A percentile compares a stretch with the other conserved stretches of the same genome.
Evolutionary conservation across 768 basidiomycete genomes (phyloP).

Genomic region (Daedaleopsis sinensis): DNA sequence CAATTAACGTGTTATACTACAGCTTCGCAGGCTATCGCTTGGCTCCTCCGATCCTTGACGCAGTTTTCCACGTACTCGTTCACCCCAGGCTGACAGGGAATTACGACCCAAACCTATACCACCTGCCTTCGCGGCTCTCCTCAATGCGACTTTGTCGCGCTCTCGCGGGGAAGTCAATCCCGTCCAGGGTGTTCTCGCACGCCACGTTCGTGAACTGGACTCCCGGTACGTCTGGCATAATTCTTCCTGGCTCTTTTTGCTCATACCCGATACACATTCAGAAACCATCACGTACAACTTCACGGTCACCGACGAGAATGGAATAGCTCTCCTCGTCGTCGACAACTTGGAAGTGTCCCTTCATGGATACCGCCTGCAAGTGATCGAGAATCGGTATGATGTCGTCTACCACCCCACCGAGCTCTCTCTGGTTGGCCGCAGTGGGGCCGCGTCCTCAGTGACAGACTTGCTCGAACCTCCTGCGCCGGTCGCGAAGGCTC

Average conservation of each 20-base stretch:
- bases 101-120: constrained; percentile 33
- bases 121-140: constrained; percentile 33
- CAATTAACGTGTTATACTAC: background rate
- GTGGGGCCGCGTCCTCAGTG: background rate
- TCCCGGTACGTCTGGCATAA: constrained; percentile 25
- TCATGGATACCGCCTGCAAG: constrained; percentile 17
- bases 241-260: background rate
- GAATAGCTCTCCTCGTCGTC: constrained; percentile 27
- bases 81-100: constrained; percentile 36
- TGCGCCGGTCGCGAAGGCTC: background rate
- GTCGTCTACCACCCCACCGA: constrained; percentile 19
- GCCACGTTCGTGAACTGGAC: constrained; percentile 30
- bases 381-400: constrained; percentile 24
- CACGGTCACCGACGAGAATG: constrained; percentile 29
- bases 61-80: constrained; percentile 37
- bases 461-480: background rate
- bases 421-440: background rate
- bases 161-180: constrained; percentile 22
- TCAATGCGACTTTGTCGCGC: constrained; percentile 17
- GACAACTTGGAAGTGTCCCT: constrained; percentile 16
- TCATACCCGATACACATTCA: background rate
- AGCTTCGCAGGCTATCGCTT: constrained; percentile 34
- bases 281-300: constrained; percentile 33
- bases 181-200: constrained; percentile 28
- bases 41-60: constrained; percentile 42